Evolutionary conservation across 2,329 filamentous ascomycete genomes (phyloP), one percentile per base, ranked within the genome.

Genomic region (Sarocladium kiliense): DNA sequence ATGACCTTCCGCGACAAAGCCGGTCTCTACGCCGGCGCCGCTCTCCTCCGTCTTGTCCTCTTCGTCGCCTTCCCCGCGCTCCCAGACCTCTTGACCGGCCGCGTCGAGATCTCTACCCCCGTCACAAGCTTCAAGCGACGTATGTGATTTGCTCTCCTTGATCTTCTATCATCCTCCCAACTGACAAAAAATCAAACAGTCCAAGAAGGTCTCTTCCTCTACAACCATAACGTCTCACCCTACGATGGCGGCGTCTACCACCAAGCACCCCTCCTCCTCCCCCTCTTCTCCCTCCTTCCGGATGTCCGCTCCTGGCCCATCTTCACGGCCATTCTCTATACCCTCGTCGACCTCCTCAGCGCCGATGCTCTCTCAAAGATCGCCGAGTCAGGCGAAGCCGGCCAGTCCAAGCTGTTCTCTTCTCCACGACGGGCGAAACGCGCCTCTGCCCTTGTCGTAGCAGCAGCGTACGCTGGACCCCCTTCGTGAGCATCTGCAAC

Each of bases 81-180:
- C 39, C 89, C 93, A 54, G 86, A 91, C 68, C 79, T 96, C 59
- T 79, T 99, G 59, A 94, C 91, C 19, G 89, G 88, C 60, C 88
- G 94, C 67, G 94, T 97, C 64, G 94, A 99, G 77, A 88, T 99
- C 65, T 97, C 94, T 44, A 99, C 94, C 21, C 93, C 94, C 37
- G 88, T 97, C 47, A 97, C 91, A 64, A 96, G 93, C 81, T 99
- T 97, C 82, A 97, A 97, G 77, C 84, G 94, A 83, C 78, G 92
- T 96, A 79, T 71, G 87, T 18, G 6, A 10, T n/a, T 39, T n/a
- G 12, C 36, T n/a, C 5, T 16, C 72, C 41, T 4, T 25, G 53
- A 19, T 47, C 44, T 50, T 50, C 41, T 7, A 12, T 37, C 14
- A 37, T 32, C 18, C 30, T 21, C 6, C n/a, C 23, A 6, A 44